Evolutionary conservation across 2,329 filamentous ascomycete species (phyloP).

Genomic region (Xylaria digitata): DNA sequence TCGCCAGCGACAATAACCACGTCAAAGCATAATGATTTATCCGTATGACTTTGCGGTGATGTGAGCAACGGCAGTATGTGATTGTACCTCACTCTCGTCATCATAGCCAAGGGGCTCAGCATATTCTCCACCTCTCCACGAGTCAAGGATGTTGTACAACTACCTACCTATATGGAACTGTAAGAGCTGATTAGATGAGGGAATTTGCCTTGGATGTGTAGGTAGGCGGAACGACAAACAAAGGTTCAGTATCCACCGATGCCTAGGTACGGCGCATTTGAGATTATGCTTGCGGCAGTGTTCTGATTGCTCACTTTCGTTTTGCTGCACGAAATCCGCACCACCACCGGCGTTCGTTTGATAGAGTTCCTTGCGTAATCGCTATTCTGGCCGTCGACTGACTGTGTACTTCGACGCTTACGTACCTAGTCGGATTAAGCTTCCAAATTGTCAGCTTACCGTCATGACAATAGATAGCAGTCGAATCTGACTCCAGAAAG

Average conservation of each 20-base stretch:
- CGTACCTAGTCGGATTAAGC: not conserved
- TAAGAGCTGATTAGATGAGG: slow-evolving; percentile 26
- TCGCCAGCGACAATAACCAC: not conserved
- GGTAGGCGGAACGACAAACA: slow-evolving; percentile 3
- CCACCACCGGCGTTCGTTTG: slow-evolving; percentile 36
- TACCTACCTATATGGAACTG: not conserved
- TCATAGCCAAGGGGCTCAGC: slow-evolving; percentile 3
- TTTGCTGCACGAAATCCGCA: slow-evolving; percentile 34
- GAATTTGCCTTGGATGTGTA: slow-evolving; percentile 12
- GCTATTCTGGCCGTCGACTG: not conserved
- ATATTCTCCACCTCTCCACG: slow-evolving; percentile 26
- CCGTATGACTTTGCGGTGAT: not conserved
- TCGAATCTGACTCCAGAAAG: not conserved
- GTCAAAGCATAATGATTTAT: slow-evolving; percentile 12
- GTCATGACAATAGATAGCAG: not conserved
- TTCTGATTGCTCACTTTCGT: slow-evolving; percentile 33
- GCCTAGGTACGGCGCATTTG: slow-evolving; percentile 31
- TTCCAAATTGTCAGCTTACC: slow-evolving; percentile 2
- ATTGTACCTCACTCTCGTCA: slow-evolving; percentile 2
- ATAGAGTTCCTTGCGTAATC: slow-evolving; percentile 26
- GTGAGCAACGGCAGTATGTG: not conserved
- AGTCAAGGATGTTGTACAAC: slow-evolving; percentile 31
- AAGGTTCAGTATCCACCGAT: slow-evolving; percentile 20
- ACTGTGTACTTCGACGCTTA: not conserved
- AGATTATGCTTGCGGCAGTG: slow-evolving; percentile 30